Evolutionary conservation across 495 filamentous ascomycete species (phyloP), one percentile per base, ranked within the genome.

Genomic region (Podospora pseudocomata): DNA sequence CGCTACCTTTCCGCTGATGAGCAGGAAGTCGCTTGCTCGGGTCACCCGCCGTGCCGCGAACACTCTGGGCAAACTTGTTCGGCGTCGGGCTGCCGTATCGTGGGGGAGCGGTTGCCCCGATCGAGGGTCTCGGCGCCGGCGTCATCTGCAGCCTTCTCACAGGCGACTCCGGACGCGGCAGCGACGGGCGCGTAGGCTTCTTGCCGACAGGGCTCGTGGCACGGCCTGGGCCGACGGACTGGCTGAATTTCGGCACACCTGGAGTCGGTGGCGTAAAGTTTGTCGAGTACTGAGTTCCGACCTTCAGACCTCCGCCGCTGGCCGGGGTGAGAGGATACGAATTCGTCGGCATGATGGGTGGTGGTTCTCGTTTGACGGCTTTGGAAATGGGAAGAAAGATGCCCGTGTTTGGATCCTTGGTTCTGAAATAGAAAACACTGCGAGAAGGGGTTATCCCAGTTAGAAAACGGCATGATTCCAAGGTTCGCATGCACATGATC

Each of bases 361-460:
- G 87, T 70, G 86, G 89, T 67, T 85, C 80, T 57, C 88, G 87
- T 74, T 91, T 94, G 70, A 86, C 84, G 57, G 90, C 90, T 76
- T 94, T 94, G 78, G 90, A 90, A 65, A 96, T 85, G 13, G 95
- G 96, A 5, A 99, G 86, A 75, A 99, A 99, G 73, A 99, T 98
- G 34, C 95, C 95, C 6, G 94, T 87, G 32, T 92, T 92, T 15
- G 90, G 85, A 49, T 87, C 80, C 2, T 87, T 85, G 7, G 96
- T 97, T 4, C 83, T 85, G 75, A 99, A 99, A 80, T 99, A 99
- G 64, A 84, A 87, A 34, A 89, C 79, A 63, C 91, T 94, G 75
- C 60, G 55, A 18, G 53, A 65, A 65, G 65, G 39, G 27, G 44
- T 44, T 65, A 58, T 61, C 55, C 55, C 32, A 16, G 66, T 71